These are phyloP conservation scores for Bromus sterilis DNA, from an alignment of 176 grass and related monocot species.

Conservation along the genomic window DNA sequence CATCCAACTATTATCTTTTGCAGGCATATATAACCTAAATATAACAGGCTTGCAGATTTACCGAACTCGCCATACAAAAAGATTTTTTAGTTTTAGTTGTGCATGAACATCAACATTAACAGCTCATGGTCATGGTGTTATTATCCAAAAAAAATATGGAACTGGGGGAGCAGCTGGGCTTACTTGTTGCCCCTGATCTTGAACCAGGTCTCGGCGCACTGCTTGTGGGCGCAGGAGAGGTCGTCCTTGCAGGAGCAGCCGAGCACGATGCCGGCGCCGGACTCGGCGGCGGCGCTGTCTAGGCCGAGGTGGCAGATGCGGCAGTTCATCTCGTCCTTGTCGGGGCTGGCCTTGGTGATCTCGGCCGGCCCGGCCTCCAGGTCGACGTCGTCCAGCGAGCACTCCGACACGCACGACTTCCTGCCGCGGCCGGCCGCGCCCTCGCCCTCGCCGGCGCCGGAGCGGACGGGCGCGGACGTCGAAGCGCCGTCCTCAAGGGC, in stretches of 20 bases:
- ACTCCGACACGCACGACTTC: slow-evolving; percentile 76
- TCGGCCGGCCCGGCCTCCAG: slow-evolving; percentile 62
- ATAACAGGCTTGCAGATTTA: slow-evolving; percentile 6
- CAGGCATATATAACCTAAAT: background rate
- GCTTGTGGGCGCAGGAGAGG: slow-evolving; percentile 77
- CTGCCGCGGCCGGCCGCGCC: slow-evolving; percentile 13
- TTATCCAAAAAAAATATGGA: background rate
- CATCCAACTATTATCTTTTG: background rate
- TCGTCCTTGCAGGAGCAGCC: slow-evolving; percentile 98
- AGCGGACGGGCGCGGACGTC: slow-evolving; percentile 11
- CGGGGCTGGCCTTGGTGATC: slow-evolving; percentile 51
- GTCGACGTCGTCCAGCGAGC: slow-evolving; percentile 69
- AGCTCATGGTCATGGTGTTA: background rate
- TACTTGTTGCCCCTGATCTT: slow-evolving; percentile 99
- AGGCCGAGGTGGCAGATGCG: slow-evolving; percentile 95
- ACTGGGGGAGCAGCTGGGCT: slow-evolving; percentile 15
- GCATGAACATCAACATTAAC: background rate
- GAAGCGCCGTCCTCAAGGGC: slow-evolving; percentile 41
- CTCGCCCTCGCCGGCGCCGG: slow-evolving; percentile 11
- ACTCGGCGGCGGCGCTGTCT: slow-evolving; percentile 52
- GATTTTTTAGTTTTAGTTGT: background rate
- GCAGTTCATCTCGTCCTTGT: slow-evolving; percentile 68
- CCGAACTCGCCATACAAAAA: background rate
- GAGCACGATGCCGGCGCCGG: slow-evolving; percentile 66
- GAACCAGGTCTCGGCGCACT: slow-evolving; percentile 99